These are phyloP conservation scores for Fusarium marasasianum DNA, from an alignment of 2,329 filamentous ascomycete species.

Conservation along the genomic window DNA sequence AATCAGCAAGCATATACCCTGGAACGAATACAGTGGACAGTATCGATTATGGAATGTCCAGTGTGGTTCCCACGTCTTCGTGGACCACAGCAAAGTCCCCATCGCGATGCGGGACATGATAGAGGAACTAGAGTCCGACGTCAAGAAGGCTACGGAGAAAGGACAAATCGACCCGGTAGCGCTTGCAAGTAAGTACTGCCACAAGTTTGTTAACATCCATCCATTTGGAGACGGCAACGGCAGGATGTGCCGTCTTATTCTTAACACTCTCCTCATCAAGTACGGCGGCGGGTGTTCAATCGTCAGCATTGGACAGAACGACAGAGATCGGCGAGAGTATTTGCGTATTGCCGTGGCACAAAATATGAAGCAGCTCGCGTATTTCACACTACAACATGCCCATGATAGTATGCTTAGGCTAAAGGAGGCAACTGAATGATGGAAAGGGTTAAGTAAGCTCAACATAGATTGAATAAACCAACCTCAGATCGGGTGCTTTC, in stretches of 20 bases:
- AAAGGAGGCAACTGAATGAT: not conserved
- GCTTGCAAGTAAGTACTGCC: slow-evolving; percentile 41
- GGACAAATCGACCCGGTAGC: not conserved
- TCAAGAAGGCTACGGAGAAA: not conserved
- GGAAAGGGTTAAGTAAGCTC: not conserved
- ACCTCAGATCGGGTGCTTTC: too few species aligned
- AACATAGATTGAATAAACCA: not conserved
- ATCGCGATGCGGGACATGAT: not conserved
- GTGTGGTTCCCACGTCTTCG: not conserved
- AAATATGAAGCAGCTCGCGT: not conserved
- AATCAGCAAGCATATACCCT: not conserved
- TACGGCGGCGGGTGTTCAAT: not conserved
- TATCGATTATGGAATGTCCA: slow-evolving; percentile 40
- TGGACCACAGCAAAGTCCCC: not conserved
- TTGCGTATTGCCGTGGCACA: not conserved
- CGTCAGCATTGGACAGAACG: not conserved
- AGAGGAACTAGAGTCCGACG: not conserved
- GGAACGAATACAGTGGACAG: slow-evolving; percentile 28
- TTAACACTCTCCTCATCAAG: slow-evolving; percentile 48
- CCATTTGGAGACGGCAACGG: slow-evolving; percentile 52
- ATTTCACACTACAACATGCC: not conserved
- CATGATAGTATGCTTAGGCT: not conserved
- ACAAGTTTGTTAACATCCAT: slow-evolving; percentile 48
- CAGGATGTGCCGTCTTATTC: slow-evolving; percentile 45
- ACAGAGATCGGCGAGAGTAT: not conserved